Conservation (phyloP, 2,329 filamentous ascomycete genomes). For the Rutstroemia sydowiana region DNA sequence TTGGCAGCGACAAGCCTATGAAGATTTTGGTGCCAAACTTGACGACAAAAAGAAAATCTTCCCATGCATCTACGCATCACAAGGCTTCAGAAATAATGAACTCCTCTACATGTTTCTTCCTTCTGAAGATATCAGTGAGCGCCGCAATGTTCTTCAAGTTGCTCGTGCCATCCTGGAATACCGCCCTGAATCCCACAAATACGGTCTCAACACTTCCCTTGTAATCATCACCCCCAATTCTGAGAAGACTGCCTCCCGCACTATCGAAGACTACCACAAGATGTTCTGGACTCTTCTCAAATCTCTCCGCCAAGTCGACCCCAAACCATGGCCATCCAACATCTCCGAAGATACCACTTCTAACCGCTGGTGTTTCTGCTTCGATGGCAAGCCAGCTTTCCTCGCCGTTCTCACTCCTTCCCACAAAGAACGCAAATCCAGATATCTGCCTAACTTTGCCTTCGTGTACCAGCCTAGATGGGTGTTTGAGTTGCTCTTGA, state of each 20-base stretch:
- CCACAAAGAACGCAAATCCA: not conserved
- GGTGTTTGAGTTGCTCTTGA: not conserved
- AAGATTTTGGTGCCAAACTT: not conserved
- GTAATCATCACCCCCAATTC: not conserved
- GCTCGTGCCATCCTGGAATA: not conserved
- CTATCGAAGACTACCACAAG: not conserved
- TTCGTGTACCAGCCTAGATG: not conserved
- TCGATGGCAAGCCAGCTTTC: not conserved
- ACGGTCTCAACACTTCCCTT: not conserved
- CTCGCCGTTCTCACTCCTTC: not conserved
- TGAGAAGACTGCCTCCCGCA: not conserved
- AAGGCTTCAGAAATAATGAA: not conserved
- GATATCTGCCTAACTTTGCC: not conserved
- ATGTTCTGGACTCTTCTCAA: not conserved
- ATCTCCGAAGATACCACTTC: not conserved
- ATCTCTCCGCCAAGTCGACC: not conserved
- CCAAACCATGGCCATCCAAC: not conserved
- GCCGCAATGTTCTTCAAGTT: not conserved
- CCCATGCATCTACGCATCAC: not conserved
- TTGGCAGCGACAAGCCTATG: not conserved
- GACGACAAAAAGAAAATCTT: not conserved
- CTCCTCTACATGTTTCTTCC: not conserved
- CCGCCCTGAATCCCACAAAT: not conserved
- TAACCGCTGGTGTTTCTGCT: constrained; percentile 1
- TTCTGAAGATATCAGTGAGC: not conserved